Conservation (phyloP, 139 green algal species). For the Zygnema circumcarinatum region DNA sequence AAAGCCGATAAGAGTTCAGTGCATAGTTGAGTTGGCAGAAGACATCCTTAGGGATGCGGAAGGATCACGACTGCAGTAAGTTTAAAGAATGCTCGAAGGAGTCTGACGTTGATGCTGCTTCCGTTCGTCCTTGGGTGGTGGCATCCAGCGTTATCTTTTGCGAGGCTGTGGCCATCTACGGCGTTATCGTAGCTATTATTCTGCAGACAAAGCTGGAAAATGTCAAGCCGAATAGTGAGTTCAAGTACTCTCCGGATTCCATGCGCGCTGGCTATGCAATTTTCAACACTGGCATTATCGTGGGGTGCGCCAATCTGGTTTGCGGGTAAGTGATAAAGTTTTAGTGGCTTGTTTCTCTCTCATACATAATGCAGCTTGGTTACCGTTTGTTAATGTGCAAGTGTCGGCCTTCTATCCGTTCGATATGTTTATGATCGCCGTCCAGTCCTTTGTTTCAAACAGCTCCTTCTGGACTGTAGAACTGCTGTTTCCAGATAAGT, state of each 20-base stretch:
- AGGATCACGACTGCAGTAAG: too few species aligned
- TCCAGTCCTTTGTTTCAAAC: too few species aligned
- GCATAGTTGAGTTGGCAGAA: too few species aligned
- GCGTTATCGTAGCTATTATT: conserved; percentile 99
- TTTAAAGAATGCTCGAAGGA: too few species aligned
- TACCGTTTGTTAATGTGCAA: too few species aligned
- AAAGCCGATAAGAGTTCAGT: too few species aligned
- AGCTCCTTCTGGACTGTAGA: too few species aligned
- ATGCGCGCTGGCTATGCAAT: conserved; percentile 88
- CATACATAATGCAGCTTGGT: too few species aligned
- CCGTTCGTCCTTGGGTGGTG: neutral
- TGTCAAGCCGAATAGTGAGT: conserved; percentile 43
- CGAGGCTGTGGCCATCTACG: conserved; percentile 98
- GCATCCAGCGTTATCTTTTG: conserved; percentile 93
- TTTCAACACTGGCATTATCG: conserved; percentile 89
- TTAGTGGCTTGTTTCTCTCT: neutral
- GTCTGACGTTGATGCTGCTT: neutral
- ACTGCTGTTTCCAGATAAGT: too few species aligned
- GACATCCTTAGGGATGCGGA: too few species aligned
- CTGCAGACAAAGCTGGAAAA: conserved; percentile 93
- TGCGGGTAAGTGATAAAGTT: conserved; percentile 81
- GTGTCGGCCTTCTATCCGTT: too few species aligned
- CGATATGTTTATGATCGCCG: too few species aligned
- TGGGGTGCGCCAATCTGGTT: conserved; percentile 94
- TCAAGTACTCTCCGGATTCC: conserved; percentile 65